Evolutionary conservation across 768 basidiomycete species (phyloP), one percentile per base, ranked within the genome.

Genomic region (Trametes cingulata): DNA sequence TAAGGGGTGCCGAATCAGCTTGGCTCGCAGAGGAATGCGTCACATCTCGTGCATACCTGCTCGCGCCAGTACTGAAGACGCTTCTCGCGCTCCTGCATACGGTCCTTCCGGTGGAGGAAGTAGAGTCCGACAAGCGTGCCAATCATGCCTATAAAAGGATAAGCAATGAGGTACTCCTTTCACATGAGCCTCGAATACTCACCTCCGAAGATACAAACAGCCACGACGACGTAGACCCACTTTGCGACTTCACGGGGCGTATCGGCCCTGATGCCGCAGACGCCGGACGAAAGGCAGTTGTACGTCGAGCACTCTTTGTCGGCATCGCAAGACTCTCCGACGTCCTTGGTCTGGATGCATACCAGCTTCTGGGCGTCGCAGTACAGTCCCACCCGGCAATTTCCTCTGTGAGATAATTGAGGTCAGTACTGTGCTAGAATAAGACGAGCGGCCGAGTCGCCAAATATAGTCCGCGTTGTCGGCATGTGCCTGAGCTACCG

Each of bases 31-130:
- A 1, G 42, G 19, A 35, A 22, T 20, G 48, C 4, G 13, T n/a
- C 15, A 41, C n/a, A 60, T n/a, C n/a, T n/a, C n/a, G 29, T 4
- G 29, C 66, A 50, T 63, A 85, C 88, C 80, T 93, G 92, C 76
- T 95, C 93, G 65, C 87, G 86, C 88, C 93, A 94, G 74, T 95
- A 94, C 70, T 93, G 91, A 42, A 86, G 76, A 65, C 93, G 87
- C 73, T 88, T 93, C 75, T 90, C 87, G 46, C 90, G 87, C 67
- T 94, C 91, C 58, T 77, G 73, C 41, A 86, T 86, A 65, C 93
- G 85, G 64, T 88, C 83, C 65, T 84, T 83, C 39, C 86, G 77
- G 67, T 94, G 92, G 7, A 89, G 66, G 66, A 86, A 78, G 75
- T 83, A 93, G 36, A 95, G 77, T 3, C 81, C 80, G 52, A 84